phyloP scores from a whole-genome alignment of 768 basidiomycete genomes.

The Psilocybe subaeruginosa region DNA sequence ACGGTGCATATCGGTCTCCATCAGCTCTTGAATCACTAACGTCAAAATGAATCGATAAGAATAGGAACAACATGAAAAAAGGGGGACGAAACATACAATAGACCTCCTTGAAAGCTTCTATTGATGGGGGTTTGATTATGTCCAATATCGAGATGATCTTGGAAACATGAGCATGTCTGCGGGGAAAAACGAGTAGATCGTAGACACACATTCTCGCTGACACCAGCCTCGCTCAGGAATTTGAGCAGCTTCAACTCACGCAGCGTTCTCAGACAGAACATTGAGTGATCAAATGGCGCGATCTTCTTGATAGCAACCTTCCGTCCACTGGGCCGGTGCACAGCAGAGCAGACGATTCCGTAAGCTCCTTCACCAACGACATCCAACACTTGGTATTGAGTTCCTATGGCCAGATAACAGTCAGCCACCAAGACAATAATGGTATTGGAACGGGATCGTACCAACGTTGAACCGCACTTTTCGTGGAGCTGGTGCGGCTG shows the following conservation, averaged over 20 bases:
- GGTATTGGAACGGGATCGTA: slow-evolving; percentile 27
- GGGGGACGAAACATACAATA: slow-evolving; percentile 30
- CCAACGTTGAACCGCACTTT: slow-evolving; percentile 92
- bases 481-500: slow-evolving; percentile 60
- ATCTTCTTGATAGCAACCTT: slow-evolving; percentile 98
- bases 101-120: slow-evolving; percentile 87
- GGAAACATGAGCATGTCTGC: slow-evolving; percentile 17
- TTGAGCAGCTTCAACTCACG: slow-evolving; percentile 91
- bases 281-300: slow-evolving; percentile 90
- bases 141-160: slow-evolving; percentile 93
- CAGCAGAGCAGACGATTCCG: slow-evolving; percentile 93
- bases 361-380: slow-evolving; percentile 92
- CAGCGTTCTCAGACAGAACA: slow-evolving; percentile 89
- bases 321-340: slow-evolving; percentile 83
- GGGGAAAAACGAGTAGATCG: slow-evolving; percentile 1
- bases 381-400: slow-evolving; percentile 84
- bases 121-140: slow-evolving; percentile 78
- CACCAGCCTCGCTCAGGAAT: slow-evolving; percentile 84
- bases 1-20: slow-evolving; percentile 97
- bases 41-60: background rate
- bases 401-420: slow-evolving; percentile 41
- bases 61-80: background rate
- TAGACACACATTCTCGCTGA: slow-evolving; percentile 78
- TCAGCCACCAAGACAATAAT: slow-evolving; percentile 9
- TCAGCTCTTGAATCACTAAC: slow-evolving; percentile 86